phyloP scores from a whole-genome alignment of 345 rosid species.

The Linum tenue region DNA sequence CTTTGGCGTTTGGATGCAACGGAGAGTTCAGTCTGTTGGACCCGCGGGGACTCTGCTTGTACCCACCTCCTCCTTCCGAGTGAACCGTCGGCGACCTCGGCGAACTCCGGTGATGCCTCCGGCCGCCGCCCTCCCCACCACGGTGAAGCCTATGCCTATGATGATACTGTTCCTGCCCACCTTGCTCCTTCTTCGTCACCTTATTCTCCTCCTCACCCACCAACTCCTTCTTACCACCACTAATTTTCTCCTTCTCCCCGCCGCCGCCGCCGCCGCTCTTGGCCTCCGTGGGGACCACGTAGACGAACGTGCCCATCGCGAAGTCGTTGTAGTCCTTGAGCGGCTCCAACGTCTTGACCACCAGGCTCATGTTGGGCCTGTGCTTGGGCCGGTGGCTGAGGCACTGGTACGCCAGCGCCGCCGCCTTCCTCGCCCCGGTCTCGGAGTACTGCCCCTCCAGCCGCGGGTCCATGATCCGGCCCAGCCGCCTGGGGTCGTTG shows the following conservation, averaged over 20 bases:
- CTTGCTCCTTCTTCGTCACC: slow-evolving; percentile 26
- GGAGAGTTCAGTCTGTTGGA: slow-evolving; percentile 33
- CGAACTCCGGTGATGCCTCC: slow-evolving; percentile 17
- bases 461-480: slow-evolving; percentile 75
- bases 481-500: slow-evolving; percentile 49
- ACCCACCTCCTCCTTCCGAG: slow-evolving; percentile 20
- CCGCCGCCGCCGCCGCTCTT: not conserved
- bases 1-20: slow-evolving; percentile 17
- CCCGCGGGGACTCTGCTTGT: slow-evolving; percentile 15
- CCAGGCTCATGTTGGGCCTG: slow-evolving; percentile 55
- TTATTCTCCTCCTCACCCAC: slow-evolving; percentile 1
- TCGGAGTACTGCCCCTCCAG: slow-evolving; percentile 89
- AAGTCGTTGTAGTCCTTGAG: slow-evolving; percentile 51
- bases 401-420: slow-evolving; percentile 70
- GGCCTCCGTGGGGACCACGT: slow-evolving; percentile 34
- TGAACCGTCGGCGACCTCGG: slow-evolving; percentile 17
- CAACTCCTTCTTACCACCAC: slow-evolving; percentile 16
- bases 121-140: not conserved
- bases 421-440: slow-evolving; percentile 64
- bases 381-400: slow-evolving; percentile 70
- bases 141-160: slow-evolving; percentile 23
- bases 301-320: slow-evolving; percentile 53
- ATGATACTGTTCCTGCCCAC: slow-evolving; percentile 16
- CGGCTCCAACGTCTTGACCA: slow-evolving; percentile 52
- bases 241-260: too few species aligned